These are phyloP conservation scores for Ophiosphaerella herpotricha DNA, from an alignment of 2,329 filamentous ascomycete species.

Conservation along the genomic window DNA sequence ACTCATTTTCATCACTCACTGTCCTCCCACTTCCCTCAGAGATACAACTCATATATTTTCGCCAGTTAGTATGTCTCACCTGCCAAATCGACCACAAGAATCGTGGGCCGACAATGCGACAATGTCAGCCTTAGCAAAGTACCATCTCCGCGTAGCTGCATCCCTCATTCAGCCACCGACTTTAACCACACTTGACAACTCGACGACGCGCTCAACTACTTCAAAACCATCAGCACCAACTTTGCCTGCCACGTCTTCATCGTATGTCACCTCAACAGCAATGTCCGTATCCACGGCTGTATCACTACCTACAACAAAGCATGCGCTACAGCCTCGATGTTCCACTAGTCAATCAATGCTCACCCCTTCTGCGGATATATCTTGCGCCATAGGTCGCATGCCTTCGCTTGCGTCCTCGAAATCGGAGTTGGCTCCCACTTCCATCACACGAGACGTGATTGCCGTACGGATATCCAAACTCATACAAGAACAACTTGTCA, in stretches of 20 bases:
- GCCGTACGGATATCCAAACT: conserved; percentile 2
- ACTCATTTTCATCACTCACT: no score
- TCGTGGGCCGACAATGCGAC: no score
- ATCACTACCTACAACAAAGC: neutral
- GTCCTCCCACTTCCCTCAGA: no score
- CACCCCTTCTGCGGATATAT: no score
- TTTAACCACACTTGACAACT: neutral
- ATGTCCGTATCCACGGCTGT: neutral
- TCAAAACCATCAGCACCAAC: neutral
- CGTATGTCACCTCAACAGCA: neutral
- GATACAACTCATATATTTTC: no score
- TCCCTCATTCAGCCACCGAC: no score
- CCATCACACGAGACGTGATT: conserved; percentile 5
- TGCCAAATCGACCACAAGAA: no score
- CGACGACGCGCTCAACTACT: neutral
- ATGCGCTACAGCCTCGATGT: neutral
- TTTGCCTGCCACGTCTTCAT: neutral
- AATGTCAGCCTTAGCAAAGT: no score
- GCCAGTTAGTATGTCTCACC: no score
- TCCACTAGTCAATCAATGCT: neutral
- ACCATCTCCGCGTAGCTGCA: no score
- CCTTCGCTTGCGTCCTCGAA: neutral
- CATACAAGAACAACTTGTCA: neutral
- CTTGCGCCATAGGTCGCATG: neutral
- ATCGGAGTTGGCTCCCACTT: neutral